Base-by-base conservation (phyloP, 768 basidiomycete species). In the Lactifluus echinatus region DNA sequence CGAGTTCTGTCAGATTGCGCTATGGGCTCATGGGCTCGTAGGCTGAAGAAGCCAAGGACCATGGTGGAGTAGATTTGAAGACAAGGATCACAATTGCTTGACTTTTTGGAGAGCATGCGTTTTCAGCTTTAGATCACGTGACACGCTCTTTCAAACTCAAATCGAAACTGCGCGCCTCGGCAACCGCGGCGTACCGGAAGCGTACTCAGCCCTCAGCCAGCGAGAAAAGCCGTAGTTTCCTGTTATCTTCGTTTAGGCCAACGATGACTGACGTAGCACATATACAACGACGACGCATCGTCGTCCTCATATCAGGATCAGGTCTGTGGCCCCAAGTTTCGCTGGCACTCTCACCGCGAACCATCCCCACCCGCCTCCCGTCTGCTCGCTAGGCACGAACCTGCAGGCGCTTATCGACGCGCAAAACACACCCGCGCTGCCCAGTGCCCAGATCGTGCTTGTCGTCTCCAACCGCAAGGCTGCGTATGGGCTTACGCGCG, bases 391-490 rank as follows among this genome's bases (percentile, higher is more conserved):
- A 97, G 95, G 96, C 40, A 88, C 89, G 23, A 99, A 99, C 72
- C 83, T 99, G 11, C 93, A 98, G 73, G 95, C 96, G 1, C 81
- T 98, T 59, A 89, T 99, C 65, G 88, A 97, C 71, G 91, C 93
- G 12, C 80, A 80, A 63, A 76, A 81, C 63, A 89, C 89, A 0
- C 74, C 81, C n/a, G 68, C 77, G n/a, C 75, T 95, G 24, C 87
- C 91, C 2, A 69, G 84, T 60, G 74, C 87, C 2, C 69, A 74
- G 51, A 88, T 99, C 67, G 77, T 75, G 49, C 80, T 89, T 65
- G 95, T 98, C 37, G 71, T 98, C 56, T 96, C 95, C 2, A 96
- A 95, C 69, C 82, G 93, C 42, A 93, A 93, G 66, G 84, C 85
- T 11, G 95, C 93, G 2, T 89, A 87, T 64, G 96, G 95, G 2